Evolutionary conservation across 192 early-diverging fungal genomes (phyloP), one percentile per base, ranked within the genome.

Genomic region (Coemansia sp.): DNA sequence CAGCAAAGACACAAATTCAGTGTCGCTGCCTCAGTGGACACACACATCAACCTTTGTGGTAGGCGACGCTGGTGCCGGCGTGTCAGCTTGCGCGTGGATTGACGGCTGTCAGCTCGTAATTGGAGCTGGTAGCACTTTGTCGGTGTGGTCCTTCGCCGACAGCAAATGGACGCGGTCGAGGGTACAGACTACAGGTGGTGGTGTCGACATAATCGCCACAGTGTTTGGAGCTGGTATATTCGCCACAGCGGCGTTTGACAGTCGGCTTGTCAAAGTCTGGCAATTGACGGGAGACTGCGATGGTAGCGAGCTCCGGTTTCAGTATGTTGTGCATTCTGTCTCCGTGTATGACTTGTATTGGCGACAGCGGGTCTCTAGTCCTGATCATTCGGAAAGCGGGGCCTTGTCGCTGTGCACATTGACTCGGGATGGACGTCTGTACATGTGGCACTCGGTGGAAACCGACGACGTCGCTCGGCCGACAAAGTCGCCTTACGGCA

Each of bases 211-310:
- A 34, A 56, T 83, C 39, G 40, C 67, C 3, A 59, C 72, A 13
- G 41, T 63, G 14, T 62, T 56, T 41, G 71, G 56, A 33, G 19
- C 59, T 3, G 31, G 17, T 0, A 31, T 83, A 13, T 83, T 83
- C 64, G 80, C 72, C 19, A 71, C 80, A 3, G 33, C 59, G 40
- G 48, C 75, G 0, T 41, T 13, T 27, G 64, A 70, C 19, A 64
- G 66, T 17, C 69, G 29, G 56, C 33, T 83, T 37, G 72, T 67
- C 48, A 83, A 74, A 56, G 63, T 83, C 2, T 83, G 80, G 80
- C 80, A 77, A 62, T 33, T 69, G 34, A 17, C 61, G 1, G 44
- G 27, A 5, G 56, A 36, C 16, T 34, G 36, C n/a, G 35, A 45
- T 33, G 44, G 41, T 42, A 9, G n/a, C 46, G 46, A 63, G 21